These are phyloP conservation scores for Candida dajiaensis DNA, from an alignment of 805 yeast genomes.

Conservation along the genomic window DNA sequence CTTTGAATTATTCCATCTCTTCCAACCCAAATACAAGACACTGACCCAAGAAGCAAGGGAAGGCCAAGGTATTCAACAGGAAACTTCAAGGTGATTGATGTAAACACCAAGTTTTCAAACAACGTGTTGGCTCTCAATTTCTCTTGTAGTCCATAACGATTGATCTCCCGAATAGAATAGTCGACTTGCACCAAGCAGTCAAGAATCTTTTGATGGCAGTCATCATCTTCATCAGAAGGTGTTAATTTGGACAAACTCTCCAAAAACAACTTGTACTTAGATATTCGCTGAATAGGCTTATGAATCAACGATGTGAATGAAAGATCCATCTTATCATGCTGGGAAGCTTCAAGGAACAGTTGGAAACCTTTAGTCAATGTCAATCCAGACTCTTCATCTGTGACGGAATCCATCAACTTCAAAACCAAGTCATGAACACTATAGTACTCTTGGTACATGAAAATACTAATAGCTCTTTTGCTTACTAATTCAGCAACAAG, in stretches of 20 bases:
- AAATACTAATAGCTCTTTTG: slow-evolving; percentile 21
- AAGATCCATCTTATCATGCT: slow-evolving; percentile 37
- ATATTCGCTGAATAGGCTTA: slow-evolving; percentile 44
- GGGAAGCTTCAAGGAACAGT: slow-evolving; percentile 35
- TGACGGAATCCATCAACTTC: slow-evolving; percentile 26
- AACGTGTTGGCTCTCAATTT: slow-evolving; percentile 12
- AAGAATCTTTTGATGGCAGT: slow-evolving; percentile 11
- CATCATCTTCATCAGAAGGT: slow-evolving; percentile 14
- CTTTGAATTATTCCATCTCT: slow-evolving; percentile 6
- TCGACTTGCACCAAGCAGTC: slow-evolving; percentile 16
- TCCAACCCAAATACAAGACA: slow-evolving; percentile 35
- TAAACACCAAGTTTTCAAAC: slow-evolving; percentile 15
- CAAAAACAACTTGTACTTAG: slow-evolving; percentile 47
- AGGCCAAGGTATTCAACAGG: slow-evolving; percentile 43
- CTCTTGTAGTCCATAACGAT: slow-evolving; percentile 25
- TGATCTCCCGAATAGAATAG: slow-evolving; percentile 23
- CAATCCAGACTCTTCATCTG: slow-evolving; percentile 17
- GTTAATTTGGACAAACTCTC: slow-evolving; percentile 33
- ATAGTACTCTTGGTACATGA: slow-evolving; percentile 31
- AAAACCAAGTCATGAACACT: slow-evolving; percentile 29
- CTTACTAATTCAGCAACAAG: slow-evolving; percentile 19
- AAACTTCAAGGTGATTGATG: slow-evolving; percentile 15
- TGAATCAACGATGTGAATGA: slow-evolving; percentile 49
- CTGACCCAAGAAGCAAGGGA: slow-evolving; percentile 38
- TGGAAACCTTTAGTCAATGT: slow-evolving; percentile 28